Evolutionary conservation across 805 yeast genomes (phyloP), one percentile per base, ranked within the genome.

Genomic region (Komagataella mondaviorum): DNA sequence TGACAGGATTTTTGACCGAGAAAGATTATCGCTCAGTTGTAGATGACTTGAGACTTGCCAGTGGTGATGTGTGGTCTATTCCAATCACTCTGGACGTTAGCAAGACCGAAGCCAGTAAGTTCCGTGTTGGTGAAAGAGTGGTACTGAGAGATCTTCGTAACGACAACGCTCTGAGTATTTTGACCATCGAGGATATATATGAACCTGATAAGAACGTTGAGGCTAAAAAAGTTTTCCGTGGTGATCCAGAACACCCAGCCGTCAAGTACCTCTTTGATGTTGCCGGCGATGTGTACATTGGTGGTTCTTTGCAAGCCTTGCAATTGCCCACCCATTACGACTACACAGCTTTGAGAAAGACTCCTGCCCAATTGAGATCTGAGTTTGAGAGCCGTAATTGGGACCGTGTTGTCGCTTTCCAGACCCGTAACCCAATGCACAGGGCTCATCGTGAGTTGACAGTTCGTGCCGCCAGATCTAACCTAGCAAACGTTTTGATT

Each of bases 371-470:
- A 70, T 77, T 90, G 61, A 82, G 98, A 69, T 70, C 81, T 22
- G 96, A 90, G 71, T 91, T 91, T 63, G 67, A 71, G 55, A 77
- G 78, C 60, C 81, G 85, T 65, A 84, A 87, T 57, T 90, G 97
- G 97, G 77, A 80, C 61, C 76, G 81, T 61, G 86, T 90, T 51
- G 98, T 90, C 48, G 98, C 98, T 39, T 90, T 90, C 83, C 98
- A 90, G 73, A 90, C 98, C 46, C 81, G 98, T 73, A 90, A 90
- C 73, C 98, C 98, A 59, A 91, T 90, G 97, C 98, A 90, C 70
- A 82, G 98, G 67, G 98, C 98, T 39, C 98, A 90, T 69, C 80
- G 97, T 67, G 98, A 90, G 69, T 75, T 90, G 62, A 90, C 98
- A 14, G 95, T 90, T 48, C 80, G 97, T 61, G 98, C 97, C 44